Conservation (phyloP, 2,329 filamentous ascomycete genomes). For the Monosporascus sp. region DNA sequence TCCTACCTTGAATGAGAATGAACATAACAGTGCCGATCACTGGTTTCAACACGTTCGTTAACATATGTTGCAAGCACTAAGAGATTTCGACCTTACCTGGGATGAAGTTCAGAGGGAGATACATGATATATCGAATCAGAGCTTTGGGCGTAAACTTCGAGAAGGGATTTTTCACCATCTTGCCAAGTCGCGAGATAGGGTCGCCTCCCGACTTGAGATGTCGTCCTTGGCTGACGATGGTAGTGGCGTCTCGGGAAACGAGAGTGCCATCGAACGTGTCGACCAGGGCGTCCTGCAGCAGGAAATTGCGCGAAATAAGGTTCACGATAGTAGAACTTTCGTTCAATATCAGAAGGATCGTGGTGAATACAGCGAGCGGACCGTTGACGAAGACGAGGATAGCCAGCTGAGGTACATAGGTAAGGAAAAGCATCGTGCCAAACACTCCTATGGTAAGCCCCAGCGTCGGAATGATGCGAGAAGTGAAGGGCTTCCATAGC, state of each 20-base stretch:
- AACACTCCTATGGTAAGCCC: conserved; percentile 68
- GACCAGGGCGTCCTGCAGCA: conserved; percentile 75
- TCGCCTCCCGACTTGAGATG: conserved; percentile 61
- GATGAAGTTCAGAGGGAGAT: conserved; percentile 88
- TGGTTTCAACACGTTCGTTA: conserved; percentile 6
- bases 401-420: conserved; percentile 80
- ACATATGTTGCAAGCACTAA: neutral
- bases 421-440: conserved; percentile 77
- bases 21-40: conserved; percentile 80
- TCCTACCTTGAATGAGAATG: conserved; percentile 65
- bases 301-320: conserved; percentile 58
- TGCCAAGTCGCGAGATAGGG: conserved; percentile 52
- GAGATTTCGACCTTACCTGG: conserved; percentile 39
- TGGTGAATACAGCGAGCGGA: conserved; percentile 69
- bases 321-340: conserved; percentile 56
- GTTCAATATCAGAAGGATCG: conserved; percentile 60
- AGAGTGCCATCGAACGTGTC: conserved; percentile 83
- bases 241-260: conserved; percentile 43
- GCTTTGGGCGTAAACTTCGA: conserved; percentile 53
- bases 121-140: conserved; percentile 74
- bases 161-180: conserved; percentile 52
- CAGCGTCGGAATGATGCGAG: conserved; percentile 54
- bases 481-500: conserved; percentile 55
- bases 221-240: conserved; percentile 68
- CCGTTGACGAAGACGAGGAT: conserved; percentile 81